Conservation (phyloP, 2,329 filamentous ascomycete genomes). For the Sporothrix sp. region DNA sequence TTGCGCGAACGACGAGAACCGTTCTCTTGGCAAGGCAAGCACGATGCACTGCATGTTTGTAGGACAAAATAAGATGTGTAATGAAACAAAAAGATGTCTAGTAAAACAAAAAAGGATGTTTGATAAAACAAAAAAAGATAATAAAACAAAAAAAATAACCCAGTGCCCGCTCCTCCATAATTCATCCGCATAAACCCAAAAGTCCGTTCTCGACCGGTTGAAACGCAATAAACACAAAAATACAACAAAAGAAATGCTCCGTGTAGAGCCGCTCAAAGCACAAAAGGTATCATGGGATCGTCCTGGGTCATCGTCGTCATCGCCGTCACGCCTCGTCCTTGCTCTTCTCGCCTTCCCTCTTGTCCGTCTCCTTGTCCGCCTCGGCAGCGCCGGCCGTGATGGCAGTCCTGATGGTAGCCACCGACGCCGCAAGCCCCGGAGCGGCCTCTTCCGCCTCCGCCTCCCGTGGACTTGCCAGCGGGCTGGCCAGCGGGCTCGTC, state of each 20-base stretch:
- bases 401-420: background rate
- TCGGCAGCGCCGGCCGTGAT: background rate
- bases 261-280: background rate
- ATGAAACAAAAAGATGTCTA: too few relatives aligned
- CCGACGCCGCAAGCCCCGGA: background rate
- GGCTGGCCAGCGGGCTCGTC: slow-evolving; percentile 52
- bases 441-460: background rate
- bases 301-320: background rate
- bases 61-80: too few relatives aligned
- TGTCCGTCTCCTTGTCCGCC: background rate
- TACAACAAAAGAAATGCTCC: background rate
- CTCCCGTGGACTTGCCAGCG: slow-evolving; percentile 37
- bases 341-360: background rate
- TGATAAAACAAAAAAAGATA: background rate
- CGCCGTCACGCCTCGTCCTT: background rate
- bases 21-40: too few relatives aligned
- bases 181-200: background rate
- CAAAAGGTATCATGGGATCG: slow-evolving; percentile 6
- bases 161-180: background rate
- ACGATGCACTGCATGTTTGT: too few relatives aligned
- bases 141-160: background rate
- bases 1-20: too few relatives aligned
- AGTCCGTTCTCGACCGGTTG: too few relatives aligned
- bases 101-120: too few relatives aligned
- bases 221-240: background rate